Evolutionary conservation across 257 asterid species (phyloP).

Genomic region (Gentiana macrophylla): DNA sequence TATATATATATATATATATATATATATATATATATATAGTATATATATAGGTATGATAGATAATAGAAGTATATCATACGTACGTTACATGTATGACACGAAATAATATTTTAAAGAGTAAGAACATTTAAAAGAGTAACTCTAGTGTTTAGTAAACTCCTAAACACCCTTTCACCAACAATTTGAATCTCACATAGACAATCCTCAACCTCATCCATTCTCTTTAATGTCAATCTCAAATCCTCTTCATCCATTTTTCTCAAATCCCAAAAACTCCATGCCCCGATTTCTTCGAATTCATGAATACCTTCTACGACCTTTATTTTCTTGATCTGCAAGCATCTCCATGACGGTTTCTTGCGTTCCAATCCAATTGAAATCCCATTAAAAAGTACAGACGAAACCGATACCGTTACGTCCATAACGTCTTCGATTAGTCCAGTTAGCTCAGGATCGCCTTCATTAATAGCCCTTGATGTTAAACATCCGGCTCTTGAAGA

Average conservation of each 20-base stretch:
- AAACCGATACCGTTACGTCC: constrained; percentile 42
- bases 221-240: constrained; percentile 35
- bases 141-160: constrained; percentile 70
- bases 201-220: constrained; percentile 51
- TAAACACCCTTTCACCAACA: constrained; percentile 53
- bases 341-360: constrained; percentile 28
- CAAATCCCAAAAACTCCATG: constrained; percentile 22
- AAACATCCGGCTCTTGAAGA: constrained; percentile 6
- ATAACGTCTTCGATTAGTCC: constrained; percentile 40
- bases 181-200: constrained; percentile 49
- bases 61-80: neutral
- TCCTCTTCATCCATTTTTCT: constrained; percentile 46
- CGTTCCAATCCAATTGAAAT: constrained; percentile 36
- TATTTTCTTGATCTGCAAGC: constrained; percentile 29
- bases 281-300: constrained; percentile 32
- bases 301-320: constrained; percentile 31
- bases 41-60: no score
- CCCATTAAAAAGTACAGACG: constrained; percentile 36
- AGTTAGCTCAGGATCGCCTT: constrained; percentile 30
- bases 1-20: no score
- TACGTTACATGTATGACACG: neutral
- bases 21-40: no score
- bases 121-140: constrained; percentile 76
- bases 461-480: constrained; percentile 16
- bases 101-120: constrained; percentile 26